phyloP scores from a whole-genome alignment of 2,329 filamentous ascomycete genomes.

The Aspergillus persii region DNA sequence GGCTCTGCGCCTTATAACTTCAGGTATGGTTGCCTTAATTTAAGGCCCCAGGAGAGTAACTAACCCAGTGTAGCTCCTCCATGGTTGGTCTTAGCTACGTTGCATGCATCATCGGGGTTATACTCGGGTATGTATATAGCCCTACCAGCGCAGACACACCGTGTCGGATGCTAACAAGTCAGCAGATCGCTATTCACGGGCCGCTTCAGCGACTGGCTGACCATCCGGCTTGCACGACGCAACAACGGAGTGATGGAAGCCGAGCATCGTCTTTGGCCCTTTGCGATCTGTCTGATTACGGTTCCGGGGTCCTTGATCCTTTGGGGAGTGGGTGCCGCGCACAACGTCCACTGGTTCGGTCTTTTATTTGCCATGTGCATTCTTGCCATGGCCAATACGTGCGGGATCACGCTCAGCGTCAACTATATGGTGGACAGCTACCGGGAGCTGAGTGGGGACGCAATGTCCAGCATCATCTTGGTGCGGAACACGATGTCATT shows the following conservation, averaged over 20 bases:
- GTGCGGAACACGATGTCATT: slow-evolving; percentile 51
- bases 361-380: slow-evolving; percentile 44
- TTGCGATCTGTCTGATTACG: slow-evolving; percentile 33
- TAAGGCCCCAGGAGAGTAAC: not conserved
- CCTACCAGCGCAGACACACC: not conserved
- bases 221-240: slow-evolving; percentile 37
- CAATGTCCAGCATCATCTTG: slow-evolving; percentile 44
- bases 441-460: slow-evolving; percentile 40
- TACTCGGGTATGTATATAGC: slow-evolving; percentile 22
- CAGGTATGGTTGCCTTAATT: slow-evolving; percentile 16
- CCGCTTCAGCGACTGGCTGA: slow-evolving; percentile 40
- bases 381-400: slow-evolving; percentile 39
- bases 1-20: slow-evolving; percentile 38
- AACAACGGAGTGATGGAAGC: slow-evolving; percentile 44
- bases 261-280: slow-evolving; percentile 43
- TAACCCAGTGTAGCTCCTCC: slow-evolving; percentile 29
- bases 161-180: not conserved
- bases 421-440: slow-evolving; percentile 45
- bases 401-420: slow-evolving; percentile 38
- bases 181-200: slow-evolving; percentile 39
- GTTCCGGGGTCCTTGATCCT: slow-evolving; percentile 36
- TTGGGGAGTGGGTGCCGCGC: slow-evolving; percentile 44
- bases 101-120: slow-evolving; percentile 34
- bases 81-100: slow-evolving; percentile 42
- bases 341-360: slow-evolving; percentile 43